Evolutionary conservation across 768 basidiomycete species (phyloP), one percentile per base, ranked within the genome.

Genomic region (Nidula microcarpa): DNA sequence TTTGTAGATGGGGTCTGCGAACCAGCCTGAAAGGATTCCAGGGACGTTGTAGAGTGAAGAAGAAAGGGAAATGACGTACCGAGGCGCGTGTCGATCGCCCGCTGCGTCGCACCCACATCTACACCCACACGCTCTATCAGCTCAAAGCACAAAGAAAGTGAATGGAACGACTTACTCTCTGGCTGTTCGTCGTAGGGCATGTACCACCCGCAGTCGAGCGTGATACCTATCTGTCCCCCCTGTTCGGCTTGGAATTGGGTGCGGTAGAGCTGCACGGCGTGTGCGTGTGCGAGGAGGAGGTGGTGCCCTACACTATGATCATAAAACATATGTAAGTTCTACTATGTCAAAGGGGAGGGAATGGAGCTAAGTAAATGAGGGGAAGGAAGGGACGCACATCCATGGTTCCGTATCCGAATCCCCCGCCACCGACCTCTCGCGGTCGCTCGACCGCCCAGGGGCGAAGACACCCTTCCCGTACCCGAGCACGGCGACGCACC

Each of bases 201-300:
- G 47, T 78, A 76, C 78, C 81, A 86, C 53, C 81, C 75, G 11
- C 81, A 80, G 58, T 89, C 87, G 41, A 90, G 72, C 0, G 89
- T 90, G 61, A 91, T 85, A 2, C 87, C 88, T 57, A 90, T 86
- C 43, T 70, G 63, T 13, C 87, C 89, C 8, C 75, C 72, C 59
- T 87, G 82, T 1, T 54, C 60, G 1, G 71, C 55, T 65, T 82
- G 76, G 73, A 82, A 83, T 36, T 81, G 64, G 8, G 82, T 74
- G 34, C 85, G 79, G 62, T 89, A 90, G 10, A 80, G 63, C 61
- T 87, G 79, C 43, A 79, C 79, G 5, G 85, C 84, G 55, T 80
- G 69, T 4, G 85, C 87, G 56, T 91, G 90, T 0, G 89, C 74
- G 14, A 91, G 74, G 49, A 90, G 83, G 43, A 88, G 66, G 58